Evolutionary conservation across 2,329 filamentous ascomycete species (phyloP).

Genomic region (Fusarium pseudograminearum): DNA sequence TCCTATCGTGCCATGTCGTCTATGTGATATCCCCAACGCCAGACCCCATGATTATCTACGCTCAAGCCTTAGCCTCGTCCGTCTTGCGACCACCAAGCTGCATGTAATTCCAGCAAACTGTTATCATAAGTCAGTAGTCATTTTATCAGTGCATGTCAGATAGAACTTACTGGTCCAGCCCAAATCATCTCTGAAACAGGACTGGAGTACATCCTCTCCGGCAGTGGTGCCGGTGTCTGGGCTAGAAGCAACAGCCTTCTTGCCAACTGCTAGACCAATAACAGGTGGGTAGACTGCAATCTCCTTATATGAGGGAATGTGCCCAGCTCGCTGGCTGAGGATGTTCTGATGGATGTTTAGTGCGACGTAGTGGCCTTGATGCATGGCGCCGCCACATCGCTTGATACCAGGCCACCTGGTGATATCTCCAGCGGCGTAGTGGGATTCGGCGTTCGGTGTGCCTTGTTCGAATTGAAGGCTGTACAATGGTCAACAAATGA

Average conservation of each 20-base stretch:
- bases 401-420: conserved; percentile 82
- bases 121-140: conserved; percentile 30
- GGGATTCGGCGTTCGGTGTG: conserved; percentile 67
- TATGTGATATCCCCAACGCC: conserved; percentile 39
- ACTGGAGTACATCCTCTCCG: conserved; percentile 72
- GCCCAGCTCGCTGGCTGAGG: conserved; percentile 55
- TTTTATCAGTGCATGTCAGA: too few species aligned
- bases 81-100: conserved; percentile 56
- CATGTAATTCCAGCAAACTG: conserved; percentile 69
- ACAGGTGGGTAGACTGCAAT: conserved; percentile 69
- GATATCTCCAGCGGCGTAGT: conserved; percentile 79
- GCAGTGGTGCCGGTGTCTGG: conserved; percentile 66
- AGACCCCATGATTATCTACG: conserved; percentile 10
- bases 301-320: conserved; percentile 60
- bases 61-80: conserved; percentile 43
- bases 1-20: neutral
- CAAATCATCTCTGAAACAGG: conserved; percentile 76
- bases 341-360: conserved; percentile 76
- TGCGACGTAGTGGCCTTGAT: conserved; percentile 75
- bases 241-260: conserved; percentile 74
- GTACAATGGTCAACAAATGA: neutral
- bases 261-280: conserved; percentile 79
- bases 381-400: conserved; percentile 80
- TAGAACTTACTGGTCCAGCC: conserved; percentile 69
- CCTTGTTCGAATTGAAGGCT: conserved; percentile 67